Evolutionary conservation across 805 yeast species (phyloP).

Genomic region (Candida tallmaniae): DNA sequence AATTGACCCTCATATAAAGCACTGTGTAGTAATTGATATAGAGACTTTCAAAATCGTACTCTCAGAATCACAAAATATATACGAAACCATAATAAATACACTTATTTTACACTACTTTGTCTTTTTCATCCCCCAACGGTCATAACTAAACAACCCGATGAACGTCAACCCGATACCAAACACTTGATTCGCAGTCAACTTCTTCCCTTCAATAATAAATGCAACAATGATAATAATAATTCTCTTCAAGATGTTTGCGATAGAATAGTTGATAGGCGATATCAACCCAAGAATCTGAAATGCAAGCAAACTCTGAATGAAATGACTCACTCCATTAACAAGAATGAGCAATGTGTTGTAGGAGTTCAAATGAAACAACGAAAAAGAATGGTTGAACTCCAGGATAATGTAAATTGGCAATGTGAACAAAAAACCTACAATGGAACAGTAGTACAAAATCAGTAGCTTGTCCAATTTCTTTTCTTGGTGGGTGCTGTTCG

Average conservation of each 20-base stretch:
- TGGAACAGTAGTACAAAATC: slow-evolving; percentile 65
- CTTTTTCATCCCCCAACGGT: slow-evolving; percentile 34
- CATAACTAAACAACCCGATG: slow-evolving; percentile 38
- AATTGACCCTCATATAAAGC: too few species aligned
- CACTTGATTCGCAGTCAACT: slow-evolving; percentile 26
- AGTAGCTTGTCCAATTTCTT: slow-evolving; percentile 65
- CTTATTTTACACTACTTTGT: neutral
- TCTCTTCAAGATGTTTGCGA: slow-evolving; percentile 73
- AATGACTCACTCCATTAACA: slow-evolving; percentile 67
- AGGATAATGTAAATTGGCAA: slow-evolving; percentile 60
- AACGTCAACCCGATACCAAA: slow-evolving; percentile 34
- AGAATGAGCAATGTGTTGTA: slow-evolving; percentile 37
- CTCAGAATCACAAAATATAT: neutral
- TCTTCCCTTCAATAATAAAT: slow-evolving; percentile 54
- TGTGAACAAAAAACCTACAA: slow-evolving; percentile 63
- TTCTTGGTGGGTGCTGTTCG: slow-evolving; percentile 15
- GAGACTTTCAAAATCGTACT: neutral
- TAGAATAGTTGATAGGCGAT: slow-evolving; percentile 73
- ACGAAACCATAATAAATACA: neutral
- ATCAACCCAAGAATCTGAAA: slow-evolving; percentile 70
- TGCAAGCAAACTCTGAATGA: slow-evolving; percentile 67
- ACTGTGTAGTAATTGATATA: too few species aligned
- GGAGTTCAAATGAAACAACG: slow-evolving; percentile 27
- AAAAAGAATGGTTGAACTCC: slow-evolving; percentile 36
- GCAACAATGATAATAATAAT: slow-evolving; percentile 67